Base-by-base conservation (phyloP, 176 grass and related monocot species). In the Zoysia japonica region DNA sequence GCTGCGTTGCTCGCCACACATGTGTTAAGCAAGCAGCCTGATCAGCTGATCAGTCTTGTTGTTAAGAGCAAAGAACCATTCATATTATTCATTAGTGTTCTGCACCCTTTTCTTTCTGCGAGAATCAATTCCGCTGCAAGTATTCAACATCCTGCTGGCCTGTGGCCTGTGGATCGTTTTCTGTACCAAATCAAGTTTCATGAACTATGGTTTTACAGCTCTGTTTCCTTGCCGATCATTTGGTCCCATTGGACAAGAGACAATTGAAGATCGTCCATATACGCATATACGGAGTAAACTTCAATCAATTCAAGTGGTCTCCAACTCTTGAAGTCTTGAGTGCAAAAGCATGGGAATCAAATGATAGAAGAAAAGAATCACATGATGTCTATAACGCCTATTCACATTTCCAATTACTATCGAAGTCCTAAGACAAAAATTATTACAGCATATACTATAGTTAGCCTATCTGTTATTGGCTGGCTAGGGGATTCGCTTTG, bases 351-450 rank as follows among this genome's bases (percentile, higher is more conserved):
- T 39, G 48, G 8, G 37, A 59, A 59, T n/a, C 50, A 74, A 39
- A 69, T 67, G 68, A 36, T 36, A 53, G 17, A 11, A 12, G 10
- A 2, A 35, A 61, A 68, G 20, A 51, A 53, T 61, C 8, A 44
- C 42, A 63, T 16, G 12, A 4, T 67, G 9, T 69, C 59, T 89
- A 81, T 19, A 17, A 45, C 46, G 60, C 48, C 77, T 89, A 89
- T 89, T 89, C 83, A 85, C 87, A 85, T 67, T 85, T 88, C 64
- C 35, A 39, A 41, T 57, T 51, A 61, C 12, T 69, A 42, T 47
- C 13, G 16, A 79, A 60, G 62, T 77, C 67, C 82, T 82, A 81
- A 10, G 15, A 45, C 35, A 36, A 36, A 14, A 11, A 48, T 75
- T 88, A 85, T 76, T 84, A 84, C 71, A 80, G 13, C 9, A 78